Percentiles rank a stretch among this genome's conserved stretches.
These are phyloP conservation scores for Medicago ruthenica DNA, from an alignment of 306 rosid species.

Conservation along the genomic window DNA sequence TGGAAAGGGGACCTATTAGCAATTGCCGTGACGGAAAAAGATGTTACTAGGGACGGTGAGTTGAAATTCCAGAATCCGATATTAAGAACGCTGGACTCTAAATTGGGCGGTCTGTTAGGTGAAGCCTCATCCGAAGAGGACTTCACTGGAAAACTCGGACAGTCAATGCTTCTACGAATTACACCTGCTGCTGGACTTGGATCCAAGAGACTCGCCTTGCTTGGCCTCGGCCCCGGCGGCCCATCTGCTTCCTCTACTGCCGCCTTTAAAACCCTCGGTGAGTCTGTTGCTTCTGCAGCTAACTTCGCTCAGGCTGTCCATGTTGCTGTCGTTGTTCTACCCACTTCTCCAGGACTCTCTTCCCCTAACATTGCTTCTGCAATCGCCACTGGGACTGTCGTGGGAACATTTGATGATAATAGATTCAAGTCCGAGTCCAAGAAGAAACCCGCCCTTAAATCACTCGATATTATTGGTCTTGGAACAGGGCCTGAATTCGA, in stretches of 20 bases:
- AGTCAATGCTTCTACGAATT: conserved; percentile 74
- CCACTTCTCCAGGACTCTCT: conserved; percentile 71
- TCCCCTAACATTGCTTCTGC: conserved; percentile 70
- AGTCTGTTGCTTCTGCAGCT: conserved; percentile 85
- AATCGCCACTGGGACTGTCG: conserved; percentile 78
- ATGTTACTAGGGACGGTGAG: conserved; percentile 64
- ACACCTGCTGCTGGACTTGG: conserved; percentile 60
- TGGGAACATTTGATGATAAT: conserved; percentile 84
- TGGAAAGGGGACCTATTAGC: conserved; percentile 96
- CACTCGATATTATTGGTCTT: conserved; percentile 85
- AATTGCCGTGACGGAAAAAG: conserved; percentile 90
- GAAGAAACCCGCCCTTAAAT: conserved; percentile 61
- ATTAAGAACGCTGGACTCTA: conserved; percentile 75
- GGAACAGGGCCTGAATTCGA: conserved; percentile 85
- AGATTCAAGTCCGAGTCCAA: conserved; percentile 86
- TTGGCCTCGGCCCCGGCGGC: conserved; percentile 94
- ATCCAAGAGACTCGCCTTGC: conserved; percentile 80
- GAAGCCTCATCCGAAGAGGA: conserved; percentile 95
- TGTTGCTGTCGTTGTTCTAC: conserved; percentile 71
- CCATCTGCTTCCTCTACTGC: conserved; percentile 61
- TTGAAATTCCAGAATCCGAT: conserved; percentile 72
- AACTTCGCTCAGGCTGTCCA: conserved; percentile 76
- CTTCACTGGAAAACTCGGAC: conserved; percentile 90
- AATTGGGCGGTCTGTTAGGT: conserved; percentile 84
- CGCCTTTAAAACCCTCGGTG: conserved; percentile 71